phyloP scores from a whole-genome alignment of 306 rosid genomes.

The Parietaria judaica region DNA sequence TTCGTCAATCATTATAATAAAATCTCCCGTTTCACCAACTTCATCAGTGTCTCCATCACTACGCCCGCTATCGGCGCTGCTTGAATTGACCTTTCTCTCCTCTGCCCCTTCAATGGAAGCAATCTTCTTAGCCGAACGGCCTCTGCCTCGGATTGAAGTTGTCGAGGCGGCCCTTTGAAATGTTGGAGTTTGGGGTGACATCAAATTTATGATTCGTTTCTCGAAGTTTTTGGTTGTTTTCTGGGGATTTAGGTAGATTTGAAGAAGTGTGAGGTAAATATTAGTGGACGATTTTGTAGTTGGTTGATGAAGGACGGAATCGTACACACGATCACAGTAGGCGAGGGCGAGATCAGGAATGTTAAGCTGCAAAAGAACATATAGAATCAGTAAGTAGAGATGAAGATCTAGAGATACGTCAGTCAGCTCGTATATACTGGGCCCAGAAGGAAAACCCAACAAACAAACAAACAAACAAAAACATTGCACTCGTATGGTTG shows the following conservation, averaged over 20 bases:
- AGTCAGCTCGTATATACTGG: not conserved
- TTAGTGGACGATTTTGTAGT: conserved; percentile 61
- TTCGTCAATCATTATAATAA: conserved; percentile 78
- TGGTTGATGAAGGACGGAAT: conserved; percentile 43
- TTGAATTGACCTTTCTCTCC: conserved; percentile 49
- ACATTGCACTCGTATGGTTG: too few relatives aligned
- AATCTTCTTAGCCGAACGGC: conserved; percentile 72
- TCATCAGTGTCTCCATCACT: conserved; percentile 90
- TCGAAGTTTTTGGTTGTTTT: conserved; percentile 71
- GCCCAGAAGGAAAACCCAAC: not conserved
- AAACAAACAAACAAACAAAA: not conserved
- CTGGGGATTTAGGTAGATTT: conserved; percentile 83
- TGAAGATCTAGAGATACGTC: not conserved
- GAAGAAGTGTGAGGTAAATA: conserved; percentile 79
- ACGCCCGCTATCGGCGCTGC: conserved; percentile 76
- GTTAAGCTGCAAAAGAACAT: conserved; percentile 54
- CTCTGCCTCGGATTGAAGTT: conserved; percentile 40
- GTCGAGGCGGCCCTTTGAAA: conserved; percentile 45
- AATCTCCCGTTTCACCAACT: conserved; percentile 48
- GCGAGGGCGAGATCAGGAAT: conserved; percentile 84
- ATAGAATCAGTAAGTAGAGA: not conserved
- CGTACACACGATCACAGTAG: conserved; percentile 84
- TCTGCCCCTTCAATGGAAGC: conserved; percentile 95
- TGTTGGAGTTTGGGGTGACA: conserved; percentile 45
- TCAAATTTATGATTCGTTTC: conserved; percentile 61